Evolutionary conservation across 2,329 filamentous ascomycete genomes (phyloP), one percentile per base, ranked within the genome.

Genomic region (Talaromyces albobiverticillius): DNA sequence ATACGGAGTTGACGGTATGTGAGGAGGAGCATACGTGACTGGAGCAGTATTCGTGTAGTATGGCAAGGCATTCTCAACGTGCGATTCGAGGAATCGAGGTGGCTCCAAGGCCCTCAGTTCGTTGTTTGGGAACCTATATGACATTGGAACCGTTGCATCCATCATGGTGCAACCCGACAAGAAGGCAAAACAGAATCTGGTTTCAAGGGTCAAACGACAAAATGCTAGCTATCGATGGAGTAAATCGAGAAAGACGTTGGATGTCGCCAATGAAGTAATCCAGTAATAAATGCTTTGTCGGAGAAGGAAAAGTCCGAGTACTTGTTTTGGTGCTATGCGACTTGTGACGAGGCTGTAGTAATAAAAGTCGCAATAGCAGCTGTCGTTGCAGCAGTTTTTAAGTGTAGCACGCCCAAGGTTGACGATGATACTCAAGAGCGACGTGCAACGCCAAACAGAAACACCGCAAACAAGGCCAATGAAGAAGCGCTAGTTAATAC

Each of bases 91-190:
- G 57, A 71, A 62, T 13, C 71, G 71, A 54, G 71, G 71, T 57
- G 68, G 67, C 29, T 66, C 59, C 58, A 70, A 63, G 14, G 65
- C 61, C 22, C 71, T 66, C 47, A 74, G 61, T 34, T 64, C 62
- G 65, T 73, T 71, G 55, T 64, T 64, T 13, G 71, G 60, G 54
- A 72, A 72, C 41, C 70, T 68, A 57, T 72, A 75, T 26, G 71
- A 66, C 32, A 72, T 68, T 8, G 71, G 70, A 49, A 74, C 71
- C 41, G 67, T 65, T 18, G 72, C 67, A 59, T 75, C 71, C 72
- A 75, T 75, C 46, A 58, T 29, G 26, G 43, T 38, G 22, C 40
- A 42, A 42, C 20, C 40, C 40, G 7, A 42, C 22, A n/a, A 5
- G 22, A 45, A 20, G 20, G 23, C 18, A 38, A 26, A 16, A 25